Base-by-base conservation (phyloP, 371 early-diverging fungal genomes). In the Cladochytrium tenue region DNA sequence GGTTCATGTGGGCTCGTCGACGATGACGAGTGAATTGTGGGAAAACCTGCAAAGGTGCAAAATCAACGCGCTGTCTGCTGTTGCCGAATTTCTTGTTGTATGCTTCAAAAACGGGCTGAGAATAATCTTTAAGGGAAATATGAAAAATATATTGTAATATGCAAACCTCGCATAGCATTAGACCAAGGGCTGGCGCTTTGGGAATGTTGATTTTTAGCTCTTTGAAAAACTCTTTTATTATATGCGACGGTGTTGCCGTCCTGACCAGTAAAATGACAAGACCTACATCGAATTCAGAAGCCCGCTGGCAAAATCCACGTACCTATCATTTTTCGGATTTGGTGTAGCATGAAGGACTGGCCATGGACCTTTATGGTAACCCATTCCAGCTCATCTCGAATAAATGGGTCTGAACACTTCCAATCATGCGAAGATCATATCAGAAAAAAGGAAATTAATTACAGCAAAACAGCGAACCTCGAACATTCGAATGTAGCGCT, bases 261-360 rank as follows among this genome's bases (percentile, higher is more conserved):
- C 96, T 88, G 23, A 90, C 80, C 67, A 89, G 81, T 71, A 96
- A 79, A n/a, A 95, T 85, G 10, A 92, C 89, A 82, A 72, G 26
- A 36, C 60, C 26, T 51, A 35, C 32, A 30, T 32, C 32, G 13
- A 31, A 27, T 25, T 28, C 20, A 17, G 50, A 43, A 30, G 30
- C 25, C 33, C 13, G 31, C 25, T 20, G 13, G 52, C 25, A 32
- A 53, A 53, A 27, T 28, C 27, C 31, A 59, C 59, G 32, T 36
- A 72, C 95, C 93, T 63, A 98, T 90, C 99, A 99, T 99, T 76
- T 99, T 99, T 60, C 99, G 91, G 67, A 99, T 99, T 77, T 98
- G 98, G 80, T 99, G 99, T 35, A 99, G 82, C 96, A 99, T 95
- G 72, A 99, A 99, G 33, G 96, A 92, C 78, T 99, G 98, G 2